These are phyloP conservation scores for Elsinoe necatrix DNA, from an alignment of 2,329 filamentous ascomycete species.

Conservation along the genomic window DNA sequence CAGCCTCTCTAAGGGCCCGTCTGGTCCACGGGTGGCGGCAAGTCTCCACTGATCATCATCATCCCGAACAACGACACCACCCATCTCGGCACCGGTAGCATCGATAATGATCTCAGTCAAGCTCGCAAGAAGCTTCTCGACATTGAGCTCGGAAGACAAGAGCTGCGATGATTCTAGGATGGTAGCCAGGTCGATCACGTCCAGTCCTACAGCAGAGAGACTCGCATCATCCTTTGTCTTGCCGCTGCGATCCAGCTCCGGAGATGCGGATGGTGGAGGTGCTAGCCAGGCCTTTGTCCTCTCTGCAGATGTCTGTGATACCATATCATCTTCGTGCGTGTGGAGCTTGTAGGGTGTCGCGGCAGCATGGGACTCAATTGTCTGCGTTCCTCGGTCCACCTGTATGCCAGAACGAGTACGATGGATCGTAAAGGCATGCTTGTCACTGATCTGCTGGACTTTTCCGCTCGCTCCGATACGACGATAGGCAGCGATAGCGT, in stretches of 20 bases:
- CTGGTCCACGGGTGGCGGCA: constrained; percentile 64
- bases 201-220: constrained; percentile 57
- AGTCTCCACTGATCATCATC: constrained; percentile 60
- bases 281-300: constrained; percentile 42
- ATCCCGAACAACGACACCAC: constrained; percentile 66
- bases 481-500: constrained; percentile 59
- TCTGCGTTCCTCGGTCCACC: constrained; percentile 59
- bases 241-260: constrained; percentile 28
- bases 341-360: constrained; percentile 37
- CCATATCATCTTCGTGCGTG: constrained; percentile 36
- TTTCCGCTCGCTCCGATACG: constrained; percentile 62
- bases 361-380: constrained; percentile 50
- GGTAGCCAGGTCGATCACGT: constrained; percentile 74
- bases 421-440: constrained; percentile 59
- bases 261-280: constrained; percentile 31
- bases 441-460: constrained; percentile 57
- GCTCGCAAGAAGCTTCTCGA: constrained; percentile 67
- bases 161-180: constrained; percentile 73
- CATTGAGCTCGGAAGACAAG: constrained; percentile 67
- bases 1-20: constrained; percentile 38
- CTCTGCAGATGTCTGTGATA: constrained; percentile 35
- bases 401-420: constrained; percentile 53
- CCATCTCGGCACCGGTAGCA: constrained; percentile 64
- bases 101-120: constrained; percentile 77
- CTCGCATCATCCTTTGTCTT: constrained; percentile 43